Conservation (phyloP, 148 eudicot genomes). For the Vaccinium macrocarpon region DNA sequence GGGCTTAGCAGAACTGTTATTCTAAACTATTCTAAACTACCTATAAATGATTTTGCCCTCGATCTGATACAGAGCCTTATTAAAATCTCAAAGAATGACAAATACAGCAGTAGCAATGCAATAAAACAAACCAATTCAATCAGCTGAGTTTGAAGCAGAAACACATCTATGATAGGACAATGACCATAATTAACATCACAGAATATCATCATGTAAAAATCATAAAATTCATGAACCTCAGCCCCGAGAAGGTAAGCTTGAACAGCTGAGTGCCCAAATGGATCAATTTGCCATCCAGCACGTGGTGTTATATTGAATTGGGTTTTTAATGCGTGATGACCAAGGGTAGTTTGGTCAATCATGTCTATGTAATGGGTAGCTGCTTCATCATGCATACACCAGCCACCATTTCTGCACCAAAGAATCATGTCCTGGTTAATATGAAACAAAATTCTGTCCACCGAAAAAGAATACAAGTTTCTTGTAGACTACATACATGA, state of each 20-base stretch:
- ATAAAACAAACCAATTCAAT: not conserved
- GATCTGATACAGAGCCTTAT: not conserved
- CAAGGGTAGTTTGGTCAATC: conserved; percentile 92
- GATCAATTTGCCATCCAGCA: conserved; percentile 97
- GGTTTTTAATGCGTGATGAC: conserved; percentile 53
- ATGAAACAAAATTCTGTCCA: not conserved
- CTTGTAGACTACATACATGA: conserved; percentile 41
- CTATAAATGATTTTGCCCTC: not conserved
- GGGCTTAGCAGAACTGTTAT: not conserved
- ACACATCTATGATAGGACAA: not conserved
- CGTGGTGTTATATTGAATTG: conserved; percentile 78
- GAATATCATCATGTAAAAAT: not conserved
- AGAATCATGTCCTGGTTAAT: conserved; percentile 10
- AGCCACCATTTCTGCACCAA: conserved; percentile 77
- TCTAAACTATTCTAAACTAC: not conserved
- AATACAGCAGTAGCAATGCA: not conserved
- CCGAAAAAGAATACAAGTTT: conserved; percentile 7
- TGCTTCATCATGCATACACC: conserved; percentile 98
- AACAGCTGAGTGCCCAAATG: conserved; percentile 95
- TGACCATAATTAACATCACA: not conserved
- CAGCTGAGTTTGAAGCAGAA: conserved; percentile 11
- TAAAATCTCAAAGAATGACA: not conserved
- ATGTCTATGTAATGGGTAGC: conserved; percentile 75
- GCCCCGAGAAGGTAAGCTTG: conserved; percentile 85
- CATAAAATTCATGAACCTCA: conserved; percentile 43